Evolutionary conservation across 345 rosid species (phyloP).

Genomic region (Gossypium arboreum): DNA sequence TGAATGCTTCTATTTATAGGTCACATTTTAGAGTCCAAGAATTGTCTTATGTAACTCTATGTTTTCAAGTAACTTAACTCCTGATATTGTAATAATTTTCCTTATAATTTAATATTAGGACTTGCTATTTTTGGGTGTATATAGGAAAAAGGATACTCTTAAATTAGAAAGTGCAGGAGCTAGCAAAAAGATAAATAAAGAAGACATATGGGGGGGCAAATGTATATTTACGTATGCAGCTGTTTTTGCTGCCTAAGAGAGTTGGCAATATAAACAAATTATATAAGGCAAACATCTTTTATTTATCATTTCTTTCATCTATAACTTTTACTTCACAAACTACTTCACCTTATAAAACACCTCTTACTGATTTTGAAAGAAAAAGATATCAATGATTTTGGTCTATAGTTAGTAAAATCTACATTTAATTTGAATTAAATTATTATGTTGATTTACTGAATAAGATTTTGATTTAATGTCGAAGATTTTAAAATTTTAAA

Average conservation of each 20-base stretch:
- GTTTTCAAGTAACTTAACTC: not conserved
- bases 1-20: not conserved
- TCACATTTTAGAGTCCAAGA: not conserved
- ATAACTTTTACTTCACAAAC: too few relatives aligned
- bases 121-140: not conserved
- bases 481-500: too few relatives aligned
- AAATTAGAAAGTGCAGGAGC: not conserved
- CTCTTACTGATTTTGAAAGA: not conserved
- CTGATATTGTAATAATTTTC: not conserved
- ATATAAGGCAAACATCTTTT: not conserved
- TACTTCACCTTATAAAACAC: too few relatives aligned
- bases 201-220: not conserved
- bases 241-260: not conserved
- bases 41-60: slow-evolving; percentile 1
- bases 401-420: not conserved
- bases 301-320: not conserved
- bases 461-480: too few relatives aligned
- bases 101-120: not conserved
- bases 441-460: too few relatives aligned
- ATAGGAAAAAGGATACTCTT: not conserved
- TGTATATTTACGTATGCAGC: not conserved
- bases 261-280: not conserved
- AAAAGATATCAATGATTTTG: not conserved
- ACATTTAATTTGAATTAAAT: not conserved
- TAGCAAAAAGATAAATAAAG: not conserved